A percentile compares a stretch with the other conserved stretches of the same genome.
Conservation (phyloP, 202 grass and related monocot genomes). For the Eragrostis tef region DNA sequence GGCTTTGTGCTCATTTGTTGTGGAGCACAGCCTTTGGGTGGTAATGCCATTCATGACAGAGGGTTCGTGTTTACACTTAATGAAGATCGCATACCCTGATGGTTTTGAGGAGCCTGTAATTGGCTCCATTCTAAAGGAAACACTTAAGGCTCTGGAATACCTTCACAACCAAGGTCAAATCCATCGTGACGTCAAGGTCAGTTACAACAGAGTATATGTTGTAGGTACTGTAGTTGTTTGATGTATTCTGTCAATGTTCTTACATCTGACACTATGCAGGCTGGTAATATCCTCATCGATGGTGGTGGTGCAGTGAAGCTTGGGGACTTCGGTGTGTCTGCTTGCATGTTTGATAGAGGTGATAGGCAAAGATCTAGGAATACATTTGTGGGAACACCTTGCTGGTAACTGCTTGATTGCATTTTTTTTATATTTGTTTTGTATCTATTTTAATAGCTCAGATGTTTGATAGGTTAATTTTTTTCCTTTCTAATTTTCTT, state of each 20-base stretch:
- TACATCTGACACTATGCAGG: conserved; percentile 55
- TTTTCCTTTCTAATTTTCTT: conserved; percentile 40
- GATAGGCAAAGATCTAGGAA: conserved; percentile 96
- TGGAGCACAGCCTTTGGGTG: conserved; percentile 86
- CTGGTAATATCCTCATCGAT: conserved; percentile 96
- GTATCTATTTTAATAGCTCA: neutral
- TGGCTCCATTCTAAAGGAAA: conserved; percentile 95
- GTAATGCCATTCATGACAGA: conserved; percentile 98
- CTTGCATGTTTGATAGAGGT: conserved; percentile 98
- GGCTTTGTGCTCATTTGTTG: conserved; percentile 90
- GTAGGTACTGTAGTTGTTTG: conserved; percentile 11
- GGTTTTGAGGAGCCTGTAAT: conserved; percentile 95
- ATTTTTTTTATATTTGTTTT: neutral
- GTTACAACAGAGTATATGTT: conserved; percentile 20
- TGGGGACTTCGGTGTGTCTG: conserved; percentile 97
- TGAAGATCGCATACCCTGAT: conserved; percentile 90
- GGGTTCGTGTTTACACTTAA: conserved; percentile 94
- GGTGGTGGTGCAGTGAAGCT: conserved; percentile 82
- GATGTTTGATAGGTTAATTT: neutral
- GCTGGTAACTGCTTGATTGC: conserved; percentile 62
- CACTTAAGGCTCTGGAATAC: conserved; percentile 94
- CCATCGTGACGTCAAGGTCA: conserved; percentile 95
- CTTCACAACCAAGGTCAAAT: conserved; percentile 98
- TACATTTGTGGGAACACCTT: conserved; percentile 99
- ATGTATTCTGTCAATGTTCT: conserved; percentile 4